Evolutionary conservation across 2,329 filamentous ascomycete species (phyloP).

Genomic region (Penicillium sp.): DNA sequence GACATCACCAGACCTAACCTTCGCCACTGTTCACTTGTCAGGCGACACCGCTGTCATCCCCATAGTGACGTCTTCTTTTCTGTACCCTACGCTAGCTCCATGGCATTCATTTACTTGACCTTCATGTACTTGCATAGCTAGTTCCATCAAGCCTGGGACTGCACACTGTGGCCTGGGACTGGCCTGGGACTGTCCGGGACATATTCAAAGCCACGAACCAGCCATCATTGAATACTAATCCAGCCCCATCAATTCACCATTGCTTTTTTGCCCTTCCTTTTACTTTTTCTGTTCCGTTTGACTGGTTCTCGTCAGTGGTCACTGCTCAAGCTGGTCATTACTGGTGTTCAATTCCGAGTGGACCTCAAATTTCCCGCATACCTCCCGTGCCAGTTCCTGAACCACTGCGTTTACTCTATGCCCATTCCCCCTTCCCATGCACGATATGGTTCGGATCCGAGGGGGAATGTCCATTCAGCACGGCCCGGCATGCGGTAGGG

Average conservation of each 20-base stretch:
- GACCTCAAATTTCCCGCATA: slow-evolving; percentile 8
- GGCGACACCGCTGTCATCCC: slow-evolving; percentile 15
- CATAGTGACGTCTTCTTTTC: slow-evolving; percentile 11
- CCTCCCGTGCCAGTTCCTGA: slow-evolving; percentile 2
- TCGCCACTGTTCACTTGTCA: slow-evolving; percentile 14
- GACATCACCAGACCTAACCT: slow-evolving; percentile 16
- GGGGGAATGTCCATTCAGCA: slow-evolving; percentile 10
- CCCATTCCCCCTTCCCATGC: slow-evolving; percentile 3
- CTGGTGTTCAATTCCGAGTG: slow-evolving; percentile 3
- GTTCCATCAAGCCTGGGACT: no score
- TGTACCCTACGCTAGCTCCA: background rate
- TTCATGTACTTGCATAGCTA: no score
- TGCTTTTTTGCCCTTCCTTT: background rate
- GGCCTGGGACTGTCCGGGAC: background rate
- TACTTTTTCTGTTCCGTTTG: no score
- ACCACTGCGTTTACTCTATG: no score
- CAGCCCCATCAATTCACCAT: background rate
- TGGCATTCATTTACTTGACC: background rate
- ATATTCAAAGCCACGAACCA: slow-evolving; percentile 5
- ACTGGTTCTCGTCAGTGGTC: no score
- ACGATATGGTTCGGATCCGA: slow-evolving; percentile 2
- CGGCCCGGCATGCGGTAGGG: slow-evolving; percentile 14
- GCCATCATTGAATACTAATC: slow-evolving; percentile 10
- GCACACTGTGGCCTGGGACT: background rate
- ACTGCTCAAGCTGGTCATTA: no score